These are phyloP conservation scores for Cucurbita pepo DNA, from an alignment of 306 rosid genomes.

Conservation along the genomic window DNA sequence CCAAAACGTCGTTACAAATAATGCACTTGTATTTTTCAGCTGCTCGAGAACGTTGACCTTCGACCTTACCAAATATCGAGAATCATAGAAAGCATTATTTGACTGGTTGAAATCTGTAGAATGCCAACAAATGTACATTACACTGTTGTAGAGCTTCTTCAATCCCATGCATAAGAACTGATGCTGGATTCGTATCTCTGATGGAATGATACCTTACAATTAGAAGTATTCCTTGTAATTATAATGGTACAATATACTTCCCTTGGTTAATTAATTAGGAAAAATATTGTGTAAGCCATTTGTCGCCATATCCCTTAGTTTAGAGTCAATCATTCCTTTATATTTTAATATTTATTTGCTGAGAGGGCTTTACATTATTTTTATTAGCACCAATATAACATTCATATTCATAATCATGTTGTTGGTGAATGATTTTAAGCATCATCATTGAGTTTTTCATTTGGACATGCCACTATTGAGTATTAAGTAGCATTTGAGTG, in stretches of 20 bases:
- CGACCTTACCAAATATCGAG: conserved; percentile 77
- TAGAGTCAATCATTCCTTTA: not conserved
- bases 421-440: not conserved
- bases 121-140: not conserved
- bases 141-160: not conserved
- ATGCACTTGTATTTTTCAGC: conserved; percentile 31
- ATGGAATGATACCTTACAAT: not conserved
- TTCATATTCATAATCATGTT: not conserved
- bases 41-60: conserved; percentile 86
- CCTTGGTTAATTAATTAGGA: not conserved
- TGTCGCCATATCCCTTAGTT: not conserved
- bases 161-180: not conserved
- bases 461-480: too few relatives aligned
- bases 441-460: not conserved
- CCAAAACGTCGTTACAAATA: not conserved
- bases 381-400: too few relatives aligned
- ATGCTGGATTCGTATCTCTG: not conserved
- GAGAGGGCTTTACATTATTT: not conserved
- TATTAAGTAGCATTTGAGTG: too few relatives aligned
- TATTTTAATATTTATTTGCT: not conserved
- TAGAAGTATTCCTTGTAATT: not conserved
- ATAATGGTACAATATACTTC: too few relatives aligned
- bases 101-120: not conserved
- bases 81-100: conserved; percentile 23
- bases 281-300: not conserved